Evolutionary conservation across 257 asterid species (phyloP).

Genomic region (Penstemon davidsonii): DNA sequence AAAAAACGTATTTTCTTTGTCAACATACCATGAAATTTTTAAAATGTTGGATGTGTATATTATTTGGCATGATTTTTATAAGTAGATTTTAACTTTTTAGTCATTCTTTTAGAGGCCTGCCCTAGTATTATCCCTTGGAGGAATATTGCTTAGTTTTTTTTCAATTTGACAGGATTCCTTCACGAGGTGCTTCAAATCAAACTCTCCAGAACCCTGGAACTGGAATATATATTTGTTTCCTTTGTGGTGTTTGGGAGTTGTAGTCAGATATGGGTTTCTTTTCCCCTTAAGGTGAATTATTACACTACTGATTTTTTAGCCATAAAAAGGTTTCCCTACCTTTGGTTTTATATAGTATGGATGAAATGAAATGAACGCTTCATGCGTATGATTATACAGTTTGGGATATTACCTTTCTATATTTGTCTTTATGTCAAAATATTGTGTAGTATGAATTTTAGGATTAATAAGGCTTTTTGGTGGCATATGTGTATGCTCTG

Average conservation of each 20-base stretch:
- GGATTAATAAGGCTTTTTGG: no score
- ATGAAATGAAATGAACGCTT: neutral
- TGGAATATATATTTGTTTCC: slow-evolving; percentile 96
- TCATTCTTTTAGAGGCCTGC: neutral
- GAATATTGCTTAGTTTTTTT: slow-evolving; percentile 15
- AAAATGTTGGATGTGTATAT: neutral
- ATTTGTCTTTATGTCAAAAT: no score
- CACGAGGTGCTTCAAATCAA: slow-evolving; percentile 95
- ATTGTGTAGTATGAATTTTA: no score
- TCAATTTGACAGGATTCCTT: slow-evolving; percentile 72
- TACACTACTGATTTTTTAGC: no score
- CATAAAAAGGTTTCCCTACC: neutral
- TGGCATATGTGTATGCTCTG: no score
- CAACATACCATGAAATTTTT: neutral
- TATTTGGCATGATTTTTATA: neutral
- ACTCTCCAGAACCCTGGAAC: slow-evolving; percentile 97
- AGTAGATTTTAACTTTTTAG: neutral
- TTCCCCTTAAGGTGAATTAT: slow-evolving; percentile 73
- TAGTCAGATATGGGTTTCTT: slow-evolving; percentile 82
- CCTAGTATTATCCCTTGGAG: slow-evolving; percentile 12
- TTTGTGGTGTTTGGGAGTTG: slow-evolving; percentile 92
- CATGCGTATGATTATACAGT: no score
- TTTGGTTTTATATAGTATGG: slow-evolving; percentile 17
- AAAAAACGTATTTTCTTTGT: neutral
- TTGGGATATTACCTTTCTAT: no score